Conservation (phyloP, 176 grass and related monocot genomes). For the Cenchrus purpureus region DNA sequence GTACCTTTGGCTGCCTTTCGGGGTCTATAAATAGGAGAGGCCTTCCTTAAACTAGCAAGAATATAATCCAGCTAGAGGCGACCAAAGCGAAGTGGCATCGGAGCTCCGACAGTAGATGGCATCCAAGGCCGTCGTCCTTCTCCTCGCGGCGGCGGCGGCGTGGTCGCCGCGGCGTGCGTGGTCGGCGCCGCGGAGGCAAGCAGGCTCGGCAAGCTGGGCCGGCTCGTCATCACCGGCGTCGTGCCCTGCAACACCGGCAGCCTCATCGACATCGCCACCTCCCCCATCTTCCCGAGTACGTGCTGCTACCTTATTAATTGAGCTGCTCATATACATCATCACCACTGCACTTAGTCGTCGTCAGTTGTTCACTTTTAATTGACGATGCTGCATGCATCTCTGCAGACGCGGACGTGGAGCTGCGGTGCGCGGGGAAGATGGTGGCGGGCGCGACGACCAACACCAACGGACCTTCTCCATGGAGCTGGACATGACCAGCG, state of each 20-base stretch:
- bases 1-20: too few relatives aligned
- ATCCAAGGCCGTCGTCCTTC: slow-evolving; percentile 20
- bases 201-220: slow-evolving; percentile 35
- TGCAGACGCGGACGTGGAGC: slow-evolving; percentile 54
- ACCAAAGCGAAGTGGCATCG: background rate
- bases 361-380: too few relatives aligned
- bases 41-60: background rate
- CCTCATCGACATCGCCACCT: slow-evolving; percentile 58
- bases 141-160: background rate
- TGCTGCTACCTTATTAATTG: too few relatives aligned
- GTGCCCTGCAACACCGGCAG: slow-evolving; percentile 64
- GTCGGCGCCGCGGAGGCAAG: slow-evolving; percentile 12
- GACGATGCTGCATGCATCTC: too few relatives aligned
- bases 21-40: too few relatives aligned
- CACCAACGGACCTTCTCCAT: slow-evolving; percentile 55
- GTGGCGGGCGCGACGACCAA: slow-evolving; percentile 60
- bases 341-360: too few relatives aligned
- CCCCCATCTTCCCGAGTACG: slow-evolving; percentile 57
- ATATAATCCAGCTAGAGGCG: background rate
- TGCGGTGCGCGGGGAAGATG: slow-evolving; percentile 48
- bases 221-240: slow-evolving; percentile 46
- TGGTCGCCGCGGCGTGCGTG: slow-evolving; percentile 15
- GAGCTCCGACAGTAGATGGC: slow-evolving; percentile 37
- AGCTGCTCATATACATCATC: too few relatives aligned
- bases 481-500: slow-evolving; percentile 48